These are phyloP conservation scores for Geotrichum carabidarum DNA, from an alignment of 1,139 yeast species.

Conservation along the genomic window DNA sequence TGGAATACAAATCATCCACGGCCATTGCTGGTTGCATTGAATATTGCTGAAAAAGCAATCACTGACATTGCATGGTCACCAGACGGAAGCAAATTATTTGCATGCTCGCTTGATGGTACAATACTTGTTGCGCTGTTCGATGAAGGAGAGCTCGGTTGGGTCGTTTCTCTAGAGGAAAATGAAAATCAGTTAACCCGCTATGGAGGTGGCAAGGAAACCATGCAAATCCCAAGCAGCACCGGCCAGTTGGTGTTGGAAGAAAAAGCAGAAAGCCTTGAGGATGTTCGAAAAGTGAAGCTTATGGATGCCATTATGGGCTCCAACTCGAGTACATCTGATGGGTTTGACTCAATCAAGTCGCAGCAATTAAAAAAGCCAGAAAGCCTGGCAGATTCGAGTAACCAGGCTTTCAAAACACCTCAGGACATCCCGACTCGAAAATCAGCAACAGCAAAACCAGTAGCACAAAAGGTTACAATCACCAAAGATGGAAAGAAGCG, in stretches of 20 bases:
- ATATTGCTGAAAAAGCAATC: slow-evolving; percentile 57
- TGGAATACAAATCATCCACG: slow-evolving; percentile 78
- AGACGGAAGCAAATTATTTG: slow-evolving; percentile 63
- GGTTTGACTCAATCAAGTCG: background rate
- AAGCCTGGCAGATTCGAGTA: background rate
- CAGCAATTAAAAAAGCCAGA: background rate
- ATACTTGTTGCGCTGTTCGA: slow-evolving; percentile 69
- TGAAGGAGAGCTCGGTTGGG: slow-evolving; percentile 65
- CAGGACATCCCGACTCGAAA: slow-evolving; percentile 20
- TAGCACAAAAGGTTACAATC: slow-evolving; percentile 49
- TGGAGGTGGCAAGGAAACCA: slow-evolving; percentile 76
- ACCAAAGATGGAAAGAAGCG: slow-evolving; percentile 81
- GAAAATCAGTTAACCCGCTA: slow-evolving; percentile 69
- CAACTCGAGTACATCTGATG: background rate
- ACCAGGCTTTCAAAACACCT: background rate
- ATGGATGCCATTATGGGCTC: slow-evolving; percentile 13
- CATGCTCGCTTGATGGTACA: slow-evolving; percentile 82
- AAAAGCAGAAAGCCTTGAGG: slow-evolving; percentile 12
- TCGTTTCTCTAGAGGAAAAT: slow-evolving; percentile 61
- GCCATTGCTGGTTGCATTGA: slow-evolving; percentile 68
- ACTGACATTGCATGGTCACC: slow-evolving; percentile 82
- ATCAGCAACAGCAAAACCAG: slow-evolving; percentile 20
- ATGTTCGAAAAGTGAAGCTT: slow-evolving; percentile 4
- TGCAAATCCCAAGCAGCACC: slow-evolving; percentile 20
- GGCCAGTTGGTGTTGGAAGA: slow-evolving; percentile 20